Percentiles rank a stretch among this genome's conserved stretches.
Evolutionary conservation across 2,329 filamentous ascomycete genomes (phyloP).

Genomic region (Diplodia mutila): DNA sequence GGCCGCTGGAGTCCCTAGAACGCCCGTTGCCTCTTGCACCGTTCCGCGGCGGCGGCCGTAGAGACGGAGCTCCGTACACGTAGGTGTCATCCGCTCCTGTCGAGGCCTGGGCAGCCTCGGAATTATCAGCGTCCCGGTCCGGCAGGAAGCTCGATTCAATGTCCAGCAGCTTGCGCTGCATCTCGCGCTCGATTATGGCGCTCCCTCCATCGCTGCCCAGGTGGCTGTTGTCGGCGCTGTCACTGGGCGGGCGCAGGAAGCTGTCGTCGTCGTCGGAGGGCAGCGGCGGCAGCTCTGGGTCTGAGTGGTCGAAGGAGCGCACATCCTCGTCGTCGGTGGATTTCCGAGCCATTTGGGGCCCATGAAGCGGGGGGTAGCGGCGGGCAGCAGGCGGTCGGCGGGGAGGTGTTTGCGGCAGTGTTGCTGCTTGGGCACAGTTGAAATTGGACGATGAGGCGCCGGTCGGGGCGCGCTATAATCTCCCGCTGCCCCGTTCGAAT

Average conservation of each 20-base stretch:
- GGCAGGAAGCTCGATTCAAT: constrained; percentile 67
- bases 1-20: constrained; percentile 10
- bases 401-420: constrained; percentile 3
- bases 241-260: constrained; percentile 37
- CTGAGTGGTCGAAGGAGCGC: constrained; percentile 39
- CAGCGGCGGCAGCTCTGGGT: constrained; percentile 46
- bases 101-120: constrained; percentile 32
- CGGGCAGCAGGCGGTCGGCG: neutral
- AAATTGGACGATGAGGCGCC: constrained; percentile 4
- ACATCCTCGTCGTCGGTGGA: constrained; percentile 39
- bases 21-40: neutral
- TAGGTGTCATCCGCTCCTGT: constrained; percentile 52
- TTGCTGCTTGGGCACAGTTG: constrained; percentile 7
- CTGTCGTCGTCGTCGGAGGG: constrained; percentile 46
- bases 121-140: constrained; percentile 58
- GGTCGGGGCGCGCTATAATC: constrained; percentile 15
- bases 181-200: constrained; percentile 59
- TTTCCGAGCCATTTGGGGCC: constrained; percentile 34
- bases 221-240: constrained; percentile 36
- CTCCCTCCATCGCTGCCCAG: constrained; percentile 43
- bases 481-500: constrained; percentile 7
- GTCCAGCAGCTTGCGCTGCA: constrained; percentile 63
- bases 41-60: constrained; percentile 13
- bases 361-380: constrained; percentile 26
- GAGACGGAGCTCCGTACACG: constrained; percentile 43